Evolutionary conservation across 2,329 filamentous ascomycete species (phyloP).

Genomic region (Stromatinia cepivora): DNA sequence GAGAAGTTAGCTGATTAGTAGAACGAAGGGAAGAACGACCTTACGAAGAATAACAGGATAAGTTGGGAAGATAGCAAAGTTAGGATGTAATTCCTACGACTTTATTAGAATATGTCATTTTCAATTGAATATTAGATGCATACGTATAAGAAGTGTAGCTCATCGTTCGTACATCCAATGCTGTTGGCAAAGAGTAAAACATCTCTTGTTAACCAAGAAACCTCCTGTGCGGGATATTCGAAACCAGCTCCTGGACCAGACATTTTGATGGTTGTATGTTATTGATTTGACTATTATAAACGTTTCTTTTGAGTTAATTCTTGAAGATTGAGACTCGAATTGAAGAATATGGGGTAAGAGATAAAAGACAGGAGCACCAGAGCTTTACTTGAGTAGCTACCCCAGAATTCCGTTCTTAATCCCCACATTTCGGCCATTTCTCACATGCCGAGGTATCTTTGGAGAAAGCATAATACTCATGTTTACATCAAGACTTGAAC

Average conservation of each 20-base stretch:
- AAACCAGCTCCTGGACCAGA: slow-evolving; percentile 62
- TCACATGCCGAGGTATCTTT: slow-evolving; percentile 21
- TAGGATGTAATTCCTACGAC: slow-evolving; percentile 76
- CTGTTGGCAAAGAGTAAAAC: slow-evolving; percentile 85
- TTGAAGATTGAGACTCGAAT: neutral
- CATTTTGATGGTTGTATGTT: slow-evolving; percentile 31
- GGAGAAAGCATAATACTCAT: neutral
- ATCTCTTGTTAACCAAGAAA: slow-evolving; percentile 87
- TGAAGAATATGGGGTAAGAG: neutral
- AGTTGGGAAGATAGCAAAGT: slow-evolving; percentile 86
- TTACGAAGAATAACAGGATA: slow-evolving; percentile 38
- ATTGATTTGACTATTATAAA: neutral
- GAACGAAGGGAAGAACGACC: slow-evolving; percentile 7
- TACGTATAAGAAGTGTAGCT: slow-evolving; percentile 92
- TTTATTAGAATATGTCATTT: slow-evolving; percentile 2
- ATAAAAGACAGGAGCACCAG: neutral
- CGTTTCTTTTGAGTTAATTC: neutral
- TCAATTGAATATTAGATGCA: slow-evolving; percentile 35
- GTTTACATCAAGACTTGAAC: too few relatives aligned
- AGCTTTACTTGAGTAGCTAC: slow-evolving; percentile 16
- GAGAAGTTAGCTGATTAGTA: slow-evolving; percentile 20
- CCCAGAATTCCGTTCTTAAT: slow-evolving; percentile 19
- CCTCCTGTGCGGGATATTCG: slow-evolving; percentile 73
- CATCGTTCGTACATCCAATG: slow-evolving; percentile 78
- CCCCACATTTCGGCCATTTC: slow-evolving; percentile 18